Evolutionary conservation across 1,139 yeast species (phyloP), one percentile per base, ranked within the genome.

Genomic region (Candida pseudocylindracea): DNA sequence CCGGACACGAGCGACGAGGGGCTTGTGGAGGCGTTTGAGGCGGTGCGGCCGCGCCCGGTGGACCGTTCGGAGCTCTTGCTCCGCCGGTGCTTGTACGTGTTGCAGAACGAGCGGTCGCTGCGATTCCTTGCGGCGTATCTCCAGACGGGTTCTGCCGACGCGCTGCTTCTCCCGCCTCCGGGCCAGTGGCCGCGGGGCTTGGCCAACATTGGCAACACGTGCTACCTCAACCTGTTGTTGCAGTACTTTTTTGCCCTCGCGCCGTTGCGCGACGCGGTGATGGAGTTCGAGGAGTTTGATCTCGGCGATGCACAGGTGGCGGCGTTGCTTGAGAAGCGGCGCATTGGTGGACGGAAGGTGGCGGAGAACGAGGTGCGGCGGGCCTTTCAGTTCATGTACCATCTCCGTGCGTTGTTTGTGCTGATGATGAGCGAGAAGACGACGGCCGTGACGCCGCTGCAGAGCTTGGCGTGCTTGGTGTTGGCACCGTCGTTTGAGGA

Each of bases 191-290:
- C 96, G 0, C 80, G 83, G 6, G 98, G 96, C 0, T 60, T 88
- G 45, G 80, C 76, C 49, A 88, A 88, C 45, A 83, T 83, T 41
- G 96, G 98, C 27, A 88, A 88, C 46, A 85, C 98, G 0, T 88
- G 98, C 50, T 88, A 88, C 42, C 60, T 88, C 46, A 88, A 88
- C 46, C 83, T 95, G 0, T 58, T 88, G 34, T 55, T 88, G 27
- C 98, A 88, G 46, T 88, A 75, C 44, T 85, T 81, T 48, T 88
- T 81, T 51, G 76, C 85, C 9, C 70, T 88, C 33, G 67, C 69
- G 35, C 95, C 95, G 0, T 55, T 88, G 32, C 61, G 96, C 36
- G 70, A 75, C 1, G 63, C 67, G 38, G 63, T 81, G 12, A 45
- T 78, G 34, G 45, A 55, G 2, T 81, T 75, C 39, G 60, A 61